Percentiles rank a stretch among this genome's conserved stretches.
Conservation (phyloP, 2,329 filamentous ascomycete species). For the Fusarium sp. region DNA sequence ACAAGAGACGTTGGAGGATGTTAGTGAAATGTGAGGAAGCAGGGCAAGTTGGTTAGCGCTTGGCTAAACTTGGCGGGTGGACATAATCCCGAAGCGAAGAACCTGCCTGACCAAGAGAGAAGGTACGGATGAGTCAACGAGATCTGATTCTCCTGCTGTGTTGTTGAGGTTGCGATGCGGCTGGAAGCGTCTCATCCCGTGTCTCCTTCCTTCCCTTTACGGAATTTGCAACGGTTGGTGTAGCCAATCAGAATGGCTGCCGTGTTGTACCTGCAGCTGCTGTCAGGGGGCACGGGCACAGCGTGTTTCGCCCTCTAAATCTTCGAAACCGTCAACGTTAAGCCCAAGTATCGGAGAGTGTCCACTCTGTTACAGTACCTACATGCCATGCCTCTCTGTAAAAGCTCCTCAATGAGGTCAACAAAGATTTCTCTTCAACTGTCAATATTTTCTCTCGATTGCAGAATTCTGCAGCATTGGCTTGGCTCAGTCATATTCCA, state of each 20-base stretch:
- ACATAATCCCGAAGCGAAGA: slow-evolving; percentile 18
- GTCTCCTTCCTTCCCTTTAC: slow-evolving; percentile 27
- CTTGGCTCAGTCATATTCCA: not conserved
- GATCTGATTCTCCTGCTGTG: slow-evolving; percentile 9
- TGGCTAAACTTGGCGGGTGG: slow-evolving; percentile 31
- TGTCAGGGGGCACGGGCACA: slow-evolving; percentile 37
- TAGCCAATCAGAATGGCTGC: slow-evolving; percentile 33
- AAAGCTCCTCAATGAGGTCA: not conserved
- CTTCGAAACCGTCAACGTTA: slow-evolving; percentile 35
- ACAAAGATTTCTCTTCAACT: slow-evolving; percentile 1
- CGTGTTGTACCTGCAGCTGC: slow-evolving; percentile 13
- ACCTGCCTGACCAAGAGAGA: not conserved
- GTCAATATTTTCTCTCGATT: not conserved
- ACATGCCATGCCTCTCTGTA: not conserved
- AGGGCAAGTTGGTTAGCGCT: slow-evolving; percentile 26
- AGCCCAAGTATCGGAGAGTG: slow-evolving; percentile 32
- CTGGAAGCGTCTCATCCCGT: slow-evolving; percentile 39
- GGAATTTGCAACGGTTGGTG: not conserved
- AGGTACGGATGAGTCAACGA: slow-evolving; percentile 22
- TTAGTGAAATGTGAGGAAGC: slow-evolving; percentile 20
- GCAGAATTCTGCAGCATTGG: not conserved
- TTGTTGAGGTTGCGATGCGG: slow-evolving; percentile 34
- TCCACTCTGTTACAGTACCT: slow-evolving; percentile 20
- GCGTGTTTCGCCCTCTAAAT: slow-evolving; percentile 40
- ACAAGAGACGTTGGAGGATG: slow-evolving; percentile 29